Evolutionary conservation across 2,329 filamentous ascomycete species (phyloP).

Genomic region (Fusarium xyrophilum): DNA sequence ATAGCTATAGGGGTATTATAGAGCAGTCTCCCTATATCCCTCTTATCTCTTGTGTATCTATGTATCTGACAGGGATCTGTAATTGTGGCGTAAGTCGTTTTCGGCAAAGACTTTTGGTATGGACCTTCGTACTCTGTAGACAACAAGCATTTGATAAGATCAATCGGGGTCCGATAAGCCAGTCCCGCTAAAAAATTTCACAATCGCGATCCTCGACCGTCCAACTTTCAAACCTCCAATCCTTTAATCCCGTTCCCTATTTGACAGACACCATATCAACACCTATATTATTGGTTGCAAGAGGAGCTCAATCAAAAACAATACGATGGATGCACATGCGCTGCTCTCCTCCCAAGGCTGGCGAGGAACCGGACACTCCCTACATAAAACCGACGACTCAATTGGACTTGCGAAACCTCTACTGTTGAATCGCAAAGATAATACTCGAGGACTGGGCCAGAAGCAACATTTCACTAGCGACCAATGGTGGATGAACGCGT

Average conservation of each 20-base stretch:
- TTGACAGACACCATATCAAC: neutral
- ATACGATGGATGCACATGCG: conserved; percentile 79
- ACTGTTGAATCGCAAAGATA: conserved; percentile 80
- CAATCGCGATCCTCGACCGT: conserved; percentile 2
- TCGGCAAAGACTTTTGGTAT: no score
- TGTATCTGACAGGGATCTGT: no score
- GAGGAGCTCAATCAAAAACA: neutral
- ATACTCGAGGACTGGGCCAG: conserved; percentile 81
- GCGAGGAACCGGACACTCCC: conserved; percentile 86
- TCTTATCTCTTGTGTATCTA: no score
- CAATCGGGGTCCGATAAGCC: conserved; percentile 31
- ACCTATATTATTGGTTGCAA: neutral
- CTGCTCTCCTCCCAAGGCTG: conserved; percentile 88
- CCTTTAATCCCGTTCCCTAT: neutral
- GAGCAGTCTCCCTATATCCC: no score
- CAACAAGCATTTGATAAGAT: neutral
- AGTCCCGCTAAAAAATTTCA: conserved; percentile 44
- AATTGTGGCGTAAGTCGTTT: no score
- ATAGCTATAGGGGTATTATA: no score
- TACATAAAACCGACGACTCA: conserved; percentile 75
- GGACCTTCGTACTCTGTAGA: no score
- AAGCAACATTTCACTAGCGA: conserved; percentile 73
- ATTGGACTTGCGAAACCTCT: conserved; percentile 84
- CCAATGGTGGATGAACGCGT: conserved; percentile 97
- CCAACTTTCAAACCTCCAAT: neutral